Evolutionary conservation across 805 yeast genomes (phyloP).

Genomic region (Maudiozyma saulgeensis): DNA sequence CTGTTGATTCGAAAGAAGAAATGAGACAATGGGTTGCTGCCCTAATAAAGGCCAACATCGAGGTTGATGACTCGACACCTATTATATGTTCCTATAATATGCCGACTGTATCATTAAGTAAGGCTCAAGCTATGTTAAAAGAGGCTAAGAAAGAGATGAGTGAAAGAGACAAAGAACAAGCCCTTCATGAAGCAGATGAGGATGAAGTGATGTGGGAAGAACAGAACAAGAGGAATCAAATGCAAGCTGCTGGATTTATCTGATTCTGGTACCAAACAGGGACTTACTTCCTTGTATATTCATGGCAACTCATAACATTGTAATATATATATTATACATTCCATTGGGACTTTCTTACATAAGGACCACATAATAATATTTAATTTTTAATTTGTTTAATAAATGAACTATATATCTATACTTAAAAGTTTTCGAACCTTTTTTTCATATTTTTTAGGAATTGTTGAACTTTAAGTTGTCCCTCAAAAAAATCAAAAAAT

Average conservation of each 20-base stretch:
- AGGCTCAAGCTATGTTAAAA: constrained; percentile 77
- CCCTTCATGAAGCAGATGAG: constrained; percentile 23
- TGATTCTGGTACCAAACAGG: neutral
- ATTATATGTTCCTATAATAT: constrained; percentile 89
- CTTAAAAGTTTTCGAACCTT: no score
- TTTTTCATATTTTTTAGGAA: no score
- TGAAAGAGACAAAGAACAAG: constrained; percentile 37
- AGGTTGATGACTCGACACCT: constrained; percentile 85
- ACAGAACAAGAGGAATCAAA: constrained; percentile 13
- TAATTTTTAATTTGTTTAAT: no score
- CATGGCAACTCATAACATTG: no score
- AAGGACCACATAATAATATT: no score
- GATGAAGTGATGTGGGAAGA: constrained; percentile 26
- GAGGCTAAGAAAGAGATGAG: constrained; percentile 70
- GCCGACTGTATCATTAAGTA: constrained; percentile 78
- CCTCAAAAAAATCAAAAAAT: no score
- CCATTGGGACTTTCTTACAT: no score
- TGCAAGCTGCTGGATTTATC: constrained; percentile 1
- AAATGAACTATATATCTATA: no score
- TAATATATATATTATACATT: no score
- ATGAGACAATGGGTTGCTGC: constrained; percentile 94
- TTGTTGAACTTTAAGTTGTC: no score
- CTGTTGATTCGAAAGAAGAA: constrained; percentile 82
- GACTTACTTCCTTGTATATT: neutral
- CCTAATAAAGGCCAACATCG: constrained; percentile 89